Base-by-base conservation (phyloP, 352 stramenopile genomes). In the Globisporangium nunn region DNA sequence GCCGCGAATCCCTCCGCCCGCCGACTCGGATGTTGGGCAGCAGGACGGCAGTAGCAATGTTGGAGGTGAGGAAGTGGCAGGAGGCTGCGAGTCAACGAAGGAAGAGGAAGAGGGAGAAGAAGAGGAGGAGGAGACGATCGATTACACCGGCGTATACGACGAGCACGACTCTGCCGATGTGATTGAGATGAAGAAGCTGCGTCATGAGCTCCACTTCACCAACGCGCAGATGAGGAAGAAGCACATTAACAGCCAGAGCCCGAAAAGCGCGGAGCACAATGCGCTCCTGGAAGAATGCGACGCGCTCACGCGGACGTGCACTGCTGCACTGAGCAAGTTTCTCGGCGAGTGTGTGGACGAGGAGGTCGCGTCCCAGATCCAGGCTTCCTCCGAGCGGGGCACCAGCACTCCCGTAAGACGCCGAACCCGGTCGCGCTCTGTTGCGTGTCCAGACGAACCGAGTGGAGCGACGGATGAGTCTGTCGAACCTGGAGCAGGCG, bases 111-210 rank as follows among this genome's bases (percentile, higher is more conserved):
- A 29, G 48, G 1, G 15, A 31, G 4, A 35, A 51, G 37, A n/a
- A 51, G 23, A 15, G 6, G 14, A 52, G 6, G 43, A 60, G n/a
- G 64, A 56, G 40, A 52, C 31, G 28, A 70, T 71, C n/a, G 63
- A 76, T 53, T 71, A 58, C 56, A 64, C 58, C 17, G 62, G 59
- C 7, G 63, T 79, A 2, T 78, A 71, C 35, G 69, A 82, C 49
- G 67, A 61, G 1, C 71, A 62, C 4, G 76, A 88, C n/a, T 54
- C 74, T 2, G 63, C 73, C 1, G 72, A 88, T 18, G 58, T 88
- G 6, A 62, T 79, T 14, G 73, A 85, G 50, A 87, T 91, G 72
- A 91, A 91, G 56, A 84, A 80, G 50, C 71, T 91, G 39, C 71
- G 76, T 2, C 66, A 87, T 55, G 76, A 88, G 54, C 85, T 91